Evolutionary conservation across 2,329 filamentous ascomycete genomes (phyloP).

Genomic region (Fusarium sp.): DNA sequence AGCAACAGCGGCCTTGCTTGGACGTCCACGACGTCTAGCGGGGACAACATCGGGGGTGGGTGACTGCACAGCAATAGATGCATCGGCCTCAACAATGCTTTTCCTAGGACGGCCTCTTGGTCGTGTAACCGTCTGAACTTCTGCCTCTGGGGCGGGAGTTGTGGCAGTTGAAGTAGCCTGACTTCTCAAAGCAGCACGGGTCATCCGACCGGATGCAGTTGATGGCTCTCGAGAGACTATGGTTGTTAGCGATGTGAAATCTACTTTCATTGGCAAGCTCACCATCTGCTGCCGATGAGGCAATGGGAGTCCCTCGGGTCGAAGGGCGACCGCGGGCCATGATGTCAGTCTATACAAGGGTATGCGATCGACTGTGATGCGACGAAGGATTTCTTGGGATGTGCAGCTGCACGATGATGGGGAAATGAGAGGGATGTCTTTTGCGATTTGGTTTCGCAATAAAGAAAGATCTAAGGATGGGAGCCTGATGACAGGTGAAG

Average conservation of each 20-base stretch:
- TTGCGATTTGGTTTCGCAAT: not conserved
- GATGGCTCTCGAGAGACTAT: constrained; percentile 35
- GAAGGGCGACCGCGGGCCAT: constrained; percentile 50
- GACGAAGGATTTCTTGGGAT: not conserved
- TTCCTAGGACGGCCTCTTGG: constrained; percentile 45
- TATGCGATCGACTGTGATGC: not conserved
- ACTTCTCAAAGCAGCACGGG: constrained; percentile 43
- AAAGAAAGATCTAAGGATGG: not conserved
- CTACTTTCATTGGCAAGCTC: not conserved
- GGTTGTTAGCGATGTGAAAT: not conserved
- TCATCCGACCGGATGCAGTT: constrained; percentile 38
- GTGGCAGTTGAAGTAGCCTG: constrained; percentile 12
- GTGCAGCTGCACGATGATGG: not conserved
- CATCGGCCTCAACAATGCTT: constrained; percentile 12
- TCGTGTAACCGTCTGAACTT: constrained; percentile 4
- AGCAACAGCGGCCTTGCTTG: constrained; percentile 28
- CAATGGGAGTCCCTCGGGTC: constrained; percentile 27
- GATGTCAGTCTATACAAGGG: not conserved
- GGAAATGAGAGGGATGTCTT: not conserved
- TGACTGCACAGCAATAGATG: constrained; percentile 4
- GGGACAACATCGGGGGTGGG: constrained; percentile 4
- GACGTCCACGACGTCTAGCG: constrained; percentile 32
- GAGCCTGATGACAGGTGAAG: constrained; percentile 2
- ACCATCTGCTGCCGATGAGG: constrained; percentile 35
- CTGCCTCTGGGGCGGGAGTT: constrained; percentile 1